Conservation (phyloP, 306 rosid genomes). For the Cucumis melo region DNA sequence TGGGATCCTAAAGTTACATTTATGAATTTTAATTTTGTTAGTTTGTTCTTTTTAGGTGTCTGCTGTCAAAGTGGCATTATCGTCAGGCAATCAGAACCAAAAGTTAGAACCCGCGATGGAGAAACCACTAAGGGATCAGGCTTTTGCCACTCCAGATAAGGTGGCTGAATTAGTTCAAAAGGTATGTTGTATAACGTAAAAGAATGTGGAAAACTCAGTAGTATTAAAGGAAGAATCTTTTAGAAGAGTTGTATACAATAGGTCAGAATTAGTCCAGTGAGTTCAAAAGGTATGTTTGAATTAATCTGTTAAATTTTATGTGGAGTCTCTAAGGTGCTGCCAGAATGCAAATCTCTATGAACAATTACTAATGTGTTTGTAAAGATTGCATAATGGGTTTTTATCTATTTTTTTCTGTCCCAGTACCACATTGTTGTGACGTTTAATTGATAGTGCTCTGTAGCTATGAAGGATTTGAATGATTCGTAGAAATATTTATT, state of each 20-base stretch:
- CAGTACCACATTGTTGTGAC: background rate
- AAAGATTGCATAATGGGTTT: background rate
- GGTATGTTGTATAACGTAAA: constrained; percentile 27
- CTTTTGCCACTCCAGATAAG: constrained; percentile 91
- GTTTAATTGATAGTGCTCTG: background rate
- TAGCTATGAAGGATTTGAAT: background rate
- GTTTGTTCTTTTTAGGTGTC: constrained; percentile 53
- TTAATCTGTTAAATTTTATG: background rate
- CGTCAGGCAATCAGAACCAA: constrained; percentile 61
- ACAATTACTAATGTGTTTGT: background rate
- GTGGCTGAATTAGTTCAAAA: constrained; percentile 85
- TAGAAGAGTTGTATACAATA: too few species aligned
- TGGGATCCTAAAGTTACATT: background rate
- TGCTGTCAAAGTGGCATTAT: constrained; percentile 81
- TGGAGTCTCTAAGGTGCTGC: background rate
- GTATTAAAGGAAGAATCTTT: background rate
- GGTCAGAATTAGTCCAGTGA: too few species aligned
- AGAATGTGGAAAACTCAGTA: background rate
- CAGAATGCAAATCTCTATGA: background rate
- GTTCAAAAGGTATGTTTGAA: too few species aligned
- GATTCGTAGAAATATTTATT: background rate
- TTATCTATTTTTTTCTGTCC: background rate
- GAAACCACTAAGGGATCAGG: constrained; percentile 81
- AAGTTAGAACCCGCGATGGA: constrained; percentile 58
- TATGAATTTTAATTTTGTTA: background rate